These are phyloP conservation scores for Rhodofomes roseus DNA, from an alignment of 1,284 basidiomycete genomes.

Conservation along the genomic window DNA sequence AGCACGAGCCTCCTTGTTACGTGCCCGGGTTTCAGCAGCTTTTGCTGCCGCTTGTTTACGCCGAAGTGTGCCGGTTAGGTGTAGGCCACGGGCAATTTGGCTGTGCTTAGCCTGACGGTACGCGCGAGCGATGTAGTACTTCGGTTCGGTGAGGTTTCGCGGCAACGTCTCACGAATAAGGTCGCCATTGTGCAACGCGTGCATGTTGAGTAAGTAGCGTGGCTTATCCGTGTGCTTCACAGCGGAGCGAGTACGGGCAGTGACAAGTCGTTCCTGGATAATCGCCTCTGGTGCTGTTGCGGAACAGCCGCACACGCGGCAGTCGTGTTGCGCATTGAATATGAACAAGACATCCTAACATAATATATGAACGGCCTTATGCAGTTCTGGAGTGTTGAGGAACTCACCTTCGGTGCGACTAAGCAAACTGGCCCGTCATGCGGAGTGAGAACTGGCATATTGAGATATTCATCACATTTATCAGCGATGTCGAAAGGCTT, in stretches of 20 bases:
- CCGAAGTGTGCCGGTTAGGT: not conserved
- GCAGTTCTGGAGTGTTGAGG: not conserved
- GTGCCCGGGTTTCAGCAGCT: not conserved
- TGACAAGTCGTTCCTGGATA: not conserved
- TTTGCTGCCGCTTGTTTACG: not conserved
- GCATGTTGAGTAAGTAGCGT: not conserved
- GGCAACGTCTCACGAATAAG: not conserved
- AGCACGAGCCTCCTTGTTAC: not conserved
- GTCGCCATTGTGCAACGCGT: not conserved
- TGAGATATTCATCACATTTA: slow-evolving; percentile 2
- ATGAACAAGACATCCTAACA: not conserved
- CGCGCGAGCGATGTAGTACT: not conserved
- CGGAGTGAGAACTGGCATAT: slow-evolving; percentile 11
- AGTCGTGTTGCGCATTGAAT: not conserved
- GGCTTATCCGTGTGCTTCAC: not conserved
- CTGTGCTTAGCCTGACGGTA: not conserved
- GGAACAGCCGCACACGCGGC: not conserved
- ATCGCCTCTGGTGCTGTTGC: not conserved
- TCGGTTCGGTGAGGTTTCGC: not conserved
- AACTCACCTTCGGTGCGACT: not conserved
- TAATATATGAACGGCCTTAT: not conserved
- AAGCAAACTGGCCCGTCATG: slow-evolving; percentile 1
- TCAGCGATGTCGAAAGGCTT: slow-evolving; percentile 3
- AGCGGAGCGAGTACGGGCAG: not conserved
- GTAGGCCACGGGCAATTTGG: not conserved